phyloP scores from a whole-genome alignment of 2,329 filamentous ascomycete species.

The Verticillium albo-atrum region DNA sequence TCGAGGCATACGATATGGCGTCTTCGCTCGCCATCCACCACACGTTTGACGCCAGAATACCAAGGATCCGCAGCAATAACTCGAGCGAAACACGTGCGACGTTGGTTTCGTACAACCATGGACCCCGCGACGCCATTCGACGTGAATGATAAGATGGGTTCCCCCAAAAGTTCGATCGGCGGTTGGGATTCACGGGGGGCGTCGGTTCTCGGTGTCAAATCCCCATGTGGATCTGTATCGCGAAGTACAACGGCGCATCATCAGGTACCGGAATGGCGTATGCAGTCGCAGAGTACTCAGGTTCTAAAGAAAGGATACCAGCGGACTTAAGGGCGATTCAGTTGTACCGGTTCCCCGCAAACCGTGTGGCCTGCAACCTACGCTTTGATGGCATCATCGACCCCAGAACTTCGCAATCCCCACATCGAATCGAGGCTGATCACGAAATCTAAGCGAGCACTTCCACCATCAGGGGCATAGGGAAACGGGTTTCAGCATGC shows the following conservation, averaged over 20 bases:
- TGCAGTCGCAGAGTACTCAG: background rate
- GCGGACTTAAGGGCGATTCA: too few species aligned
- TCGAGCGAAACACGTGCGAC: too few species aligned
- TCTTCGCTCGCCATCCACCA: background rate
- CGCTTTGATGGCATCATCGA: slow-evolving; percentile 6
- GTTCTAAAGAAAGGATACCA: background rate
- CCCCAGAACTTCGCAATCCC: slow-evolving; percentile 7
- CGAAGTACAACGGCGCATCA: background rate
- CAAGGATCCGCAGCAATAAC: background rate
- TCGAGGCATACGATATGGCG: background rate
- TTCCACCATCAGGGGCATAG: slow-evolving; percentile 5
- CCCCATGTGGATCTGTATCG: background rate
- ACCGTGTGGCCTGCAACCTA: background rate
- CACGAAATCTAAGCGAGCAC: slow-evolving; percentile 8
- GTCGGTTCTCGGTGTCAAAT: background rate
- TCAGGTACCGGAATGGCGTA: background rate
- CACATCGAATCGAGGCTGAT: background rate
- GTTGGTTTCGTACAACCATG: too few species aligned
- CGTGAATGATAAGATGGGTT: background rate
- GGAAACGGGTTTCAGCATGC: background rate
- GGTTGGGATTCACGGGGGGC: background rate
- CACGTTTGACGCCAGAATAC: background rate
- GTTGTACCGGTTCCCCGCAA: background rate
- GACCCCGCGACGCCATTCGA: too few species aligned
- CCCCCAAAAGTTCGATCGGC: background rate